These are phyloP conservation scores for Nadsonia commutata DNA, from an alignment of 1,139 yeast genomes.

Conservation along the genomic window DNA sequence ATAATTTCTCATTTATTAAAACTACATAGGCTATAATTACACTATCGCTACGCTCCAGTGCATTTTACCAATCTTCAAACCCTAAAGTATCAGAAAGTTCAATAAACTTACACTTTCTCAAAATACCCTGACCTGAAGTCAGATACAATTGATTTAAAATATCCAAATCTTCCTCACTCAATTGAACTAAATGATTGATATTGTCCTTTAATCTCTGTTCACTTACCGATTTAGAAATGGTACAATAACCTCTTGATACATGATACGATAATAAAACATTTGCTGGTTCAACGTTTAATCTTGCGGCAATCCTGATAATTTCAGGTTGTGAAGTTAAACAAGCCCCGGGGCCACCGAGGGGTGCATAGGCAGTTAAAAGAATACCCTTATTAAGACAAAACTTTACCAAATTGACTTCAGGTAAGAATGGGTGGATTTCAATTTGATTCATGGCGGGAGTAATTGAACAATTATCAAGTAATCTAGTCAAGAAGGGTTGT, in stretches of 20 bases:
- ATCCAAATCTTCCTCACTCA: slow-evolving; percentile 41
- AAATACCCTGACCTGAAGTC: slow-evolving; percentile 33
- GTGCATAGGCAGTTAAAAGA: slow-evolving; percentile 68
- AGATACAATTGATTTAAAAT: slow-evolving; percentile 32
- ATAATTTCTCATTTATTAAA: too few relatives aligned
- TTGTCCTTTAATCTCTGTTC: slow-evolving; percentile 47
- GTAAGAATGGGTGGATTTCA: slow-evolving; percentile 83
- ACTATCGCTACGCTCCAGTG: too few relatives aligned
- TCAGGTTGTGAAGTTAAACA: too few relatives aligned
- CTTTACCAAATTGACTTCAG: slow-evolving; percentile 52
- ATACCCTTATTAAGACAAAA: slow-evolving; percentile 46
- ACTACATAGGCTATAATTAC: too few relatives aligned
- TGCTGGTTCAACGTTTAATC: too few relatives aligned
- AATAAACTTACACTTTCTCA: too few relatives aligned
- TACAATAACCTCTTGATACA: slow-evolving; percentile 51
- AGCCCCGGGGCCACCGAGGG: too few relatives aligned
- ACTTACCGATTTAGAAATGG: slow-evolving; percentile 59
- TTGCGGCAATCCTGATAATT: too few relatives aligned
- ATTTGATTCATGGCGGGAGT: slow-evolving; percentile 72
- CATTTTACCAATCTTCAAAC: too few relatives aligned
- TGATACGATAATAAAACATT: too few relatives aligned
- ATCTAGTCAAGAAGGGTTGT: slow-evolving; percentile 56
- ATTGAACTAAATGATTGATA: slow-evolving; percentile 33
- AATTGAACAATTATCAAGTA: slow-evolving; percentile 53
- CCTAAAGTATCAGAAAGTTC: too few relatives aligned